phyloP scores from a whole-genome alignment of 2,329 filamentous ascomycete species.

The Pseudopithomyces chartarum region DNA sequence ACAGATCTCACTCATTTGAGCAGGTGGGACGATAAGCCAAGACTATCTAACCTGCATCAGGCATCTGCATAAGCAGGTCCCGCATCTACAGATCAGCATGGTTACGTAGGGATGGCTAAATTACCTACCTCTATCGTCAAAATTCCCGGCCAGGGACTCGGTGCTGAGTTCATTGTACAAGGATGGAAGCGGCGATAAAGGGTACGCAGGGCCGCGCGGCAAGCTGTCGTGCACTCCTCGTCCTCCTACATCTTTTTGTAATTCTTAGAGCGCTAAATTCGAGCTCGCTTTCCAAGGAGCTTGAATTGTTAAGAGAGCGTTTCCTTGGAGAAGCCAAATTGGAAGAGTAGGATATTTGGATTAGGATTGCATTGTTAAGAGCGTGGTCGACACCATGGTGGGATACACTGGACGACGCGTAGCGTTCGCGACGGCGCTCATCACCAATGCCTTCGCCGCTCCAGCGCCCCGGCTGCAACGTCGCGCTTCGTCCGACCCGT shows the following conservation, averaged over 20 bases:
- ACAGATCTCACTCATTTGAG: slow-evolving; percentile 22
- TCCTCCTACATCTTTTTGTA: background rate
- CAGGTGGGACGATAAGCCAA: slow-evolving; percentile 34
- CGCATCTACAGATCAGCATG: slow-evolving; percentile 17
- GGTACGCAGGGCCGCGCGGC: background rate
- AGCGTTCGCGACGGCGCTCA: slow-evolving; percentile 20
- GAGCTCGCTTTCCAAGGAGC: too few species aligned
- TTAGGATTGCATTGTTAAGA: background rate
- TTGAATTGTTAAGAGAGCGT: too few species aligned
- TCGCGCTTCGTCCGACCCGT: slow-evolving; percentile 46
- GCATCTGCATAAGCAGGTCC: slow-evolving; percentile 27
- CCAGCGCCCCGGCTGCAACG: slow-evolving; percentile 15
- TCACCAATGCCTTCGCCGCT: slow-evolving; percentile 20
- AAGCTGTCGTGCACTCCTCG: background rate
- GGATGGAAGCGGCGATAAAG: slow-evolving; percentile 1
- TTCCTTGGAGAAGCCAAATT: background rate
- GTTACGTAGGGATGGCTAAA: slow-evolving; percentile 21
- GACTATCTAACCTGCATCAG: slow-evolving; percentile 26
- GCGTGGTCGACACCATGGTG: slow-evolving; percentile 11
- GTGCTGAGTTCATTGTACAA: background rate
- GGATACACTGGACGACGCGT: slow-evolving; percentile 15
- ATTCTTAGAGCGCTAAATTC: background rate
- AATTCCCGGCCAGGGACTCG: background rate
- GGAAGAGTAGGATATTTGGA: background rate
- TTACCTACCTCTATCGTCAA: background rate